phyloP scores from a whole-genome alignment of 306 rosid genomes.

The Cucurbita moschata region DNA sequence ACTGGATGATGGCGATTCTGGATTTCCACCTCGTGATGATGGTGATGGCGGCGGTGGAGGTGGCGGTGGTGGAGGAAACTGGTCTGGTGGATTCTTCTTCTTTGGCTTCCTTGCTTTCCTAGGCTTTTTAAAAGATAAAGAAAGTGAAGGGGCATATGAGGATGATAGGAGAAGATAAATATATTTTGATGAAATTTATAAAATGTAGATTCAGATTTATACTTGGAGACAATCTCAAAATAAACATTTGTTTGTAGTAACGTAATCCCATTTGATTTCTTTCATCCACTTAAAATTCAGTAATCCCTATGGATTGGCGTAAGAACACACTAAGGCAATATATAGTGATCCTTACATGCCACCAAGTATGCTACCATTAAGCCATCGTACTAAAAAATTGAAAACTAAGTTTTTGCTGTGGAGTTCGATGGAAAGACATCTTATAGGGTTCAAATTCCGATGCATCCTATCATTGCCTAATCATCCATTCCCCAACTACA shows the following conservation, averaged over 20 bases:
- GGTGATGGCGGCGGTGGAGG: slow-evolving; percentile 91
- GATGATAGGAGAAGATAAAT: slow-evolving; percentile 47
- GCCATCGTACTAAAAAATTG: no score
- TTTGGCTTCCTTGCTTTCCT: slow-evolving; percentile 92
- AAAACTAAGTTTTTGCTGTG: no score
- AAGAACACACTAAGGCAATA: background rate
- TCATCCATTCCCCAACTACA: no score
- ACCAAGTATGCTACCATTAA: no score
- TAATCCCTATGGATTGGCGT: background rate
- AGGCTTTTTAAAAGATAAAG: slow-evolving; percentile 81
- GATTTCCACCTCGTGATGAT: slow-evolving; percentile 84
- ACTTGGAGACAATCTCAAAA: background rate
- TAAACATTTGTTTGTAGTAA: background rate
- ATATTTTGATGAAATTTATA: background rate
- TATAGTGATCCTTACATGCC: no score
- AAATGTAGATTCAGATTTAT: background rate
- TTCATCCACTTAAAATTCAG: background rate
- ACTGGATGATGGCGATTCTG: slow-evolving; percentile 67
- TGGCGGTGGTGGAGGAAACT: slow-evolving; percentile 94
- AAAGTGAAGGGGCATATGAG: slow-evolving; percentile 47
- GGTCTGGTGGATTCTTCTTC: slow-evolving; percentile 93
- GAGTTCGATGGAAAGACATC: no score
- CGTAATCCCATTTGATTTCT: background rate
- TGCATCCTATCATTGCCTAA: no score
- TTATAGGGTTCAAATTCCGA: no score